Percentiles rank a stretch among this genome's conserved stretches.
These are phyloP conservation scores for Diaporthe sp. DNA, from an alignment of 2,329 filamentous ascomycete species.

Conservation along the genomic window DNA sequence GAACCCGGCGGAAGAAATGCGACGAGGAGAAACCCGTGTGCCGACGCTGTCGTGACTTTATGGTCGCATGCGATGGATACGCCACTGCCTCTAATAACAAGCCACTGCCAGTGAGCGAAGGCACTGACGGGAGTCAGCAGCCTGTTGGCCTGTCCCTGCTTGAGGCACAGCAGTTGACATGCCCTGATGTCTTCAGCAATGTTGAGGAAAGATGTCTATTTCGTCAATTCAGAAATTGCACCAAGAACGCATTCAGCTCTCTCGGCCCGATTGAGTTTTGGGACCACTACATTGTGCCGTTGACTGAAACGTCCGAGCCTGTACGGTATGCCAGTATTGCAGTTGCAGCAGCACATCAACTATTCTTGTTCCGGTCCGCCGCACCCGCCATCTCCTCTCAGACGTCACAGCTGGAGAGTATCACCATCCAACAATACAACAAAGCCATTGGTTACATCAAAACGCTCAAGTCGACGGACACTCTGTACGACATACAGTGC, in stretches of 20 bases:
- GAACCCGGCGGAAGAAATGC: neutral
- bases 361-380: neutral
- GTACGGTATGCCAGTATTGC: neutral
- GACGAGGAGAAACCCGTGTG: conserved; percentile 2
- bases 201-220: neutral
- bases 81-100: neutral
- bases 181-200: neutral
- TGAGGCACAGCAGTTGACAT: neutral
- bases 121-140: neutral
- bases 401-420: neutral
- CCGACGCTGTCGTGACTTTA: neutral
- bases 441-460: neutral
- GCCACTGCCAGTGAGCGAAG: too few relatives aligned
- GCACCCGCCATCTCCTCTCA: neutral
- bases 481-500: neutral
- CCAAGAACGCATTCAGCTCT: neutral
- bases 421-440: neutral
- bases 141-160: neutral
- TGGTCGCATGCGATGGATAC: neutral
- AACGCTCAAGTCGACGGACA: neutral
- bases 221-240: neutral
- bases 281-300: neutral
- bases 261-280: neutral
- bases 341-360: neutral
- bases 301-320: neutral